Base-by-base conservation (phyloP, 164 flowering plant genomes). In the Aristolochia contorta region DNA sequence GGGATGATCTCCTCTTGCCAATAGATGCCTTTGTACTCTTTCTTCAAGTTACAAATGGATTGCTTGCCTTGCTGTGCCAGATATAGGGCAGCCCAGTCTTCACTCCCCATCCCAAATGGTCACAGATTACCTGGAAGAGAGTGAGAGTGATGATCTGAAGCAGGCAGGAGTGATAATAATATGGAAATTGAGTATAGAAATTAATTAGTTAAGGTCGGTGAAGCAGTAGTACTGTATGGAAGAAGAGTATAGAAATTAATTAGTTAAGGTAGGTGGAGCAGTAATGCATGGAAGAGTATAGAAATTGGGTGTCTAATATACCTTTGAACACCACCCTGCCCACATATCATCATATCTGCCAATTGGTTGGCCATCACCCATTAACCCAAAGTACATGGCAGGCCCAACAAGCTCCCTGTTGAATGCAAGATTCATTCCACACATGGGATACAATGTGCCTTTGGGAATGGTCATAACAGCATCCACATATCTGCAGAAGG, bases 41-140 rank as follows among this genome's bases (percentile, higher is more conserved):
- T 79, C 71, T 74, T 76, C 71, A 79, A 60, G 71, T 81, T 81
- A 79, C 81, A 69, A 81, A 81, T 32, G 85, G 85, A 71, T 81
- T 81, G 71, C 85, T 81, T 14, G 85, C 85, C 55, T 81, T 81
- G 75, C 80, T 79, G 61, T 79, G 83, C 77, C 77, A 77, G 24
- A 79, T 58, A 69, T 79, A 79, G 30, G 80, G 80, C 62, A 77
- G 41, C 48, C 83, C 80, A 9, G 83, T 75, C 59, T 77, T 79
- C 27, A 73, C 80, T 8, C 83, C 85, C 15, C 74, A 68, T 15
- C 77, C 66, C 71, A 80, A 58, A 62, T 80, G 84, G 57, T 80
- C 84, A 57, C 82, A 77, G 47, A 79, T 69, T 51, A 81, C 85
- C 84, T 80, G 49, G 20, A 14, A 56, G 32, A 32, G 15, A 3